Evolutionary conservation across 23 red algal genomes (phyloP).

Genomic region (Agarophyton chilense): DNA sequence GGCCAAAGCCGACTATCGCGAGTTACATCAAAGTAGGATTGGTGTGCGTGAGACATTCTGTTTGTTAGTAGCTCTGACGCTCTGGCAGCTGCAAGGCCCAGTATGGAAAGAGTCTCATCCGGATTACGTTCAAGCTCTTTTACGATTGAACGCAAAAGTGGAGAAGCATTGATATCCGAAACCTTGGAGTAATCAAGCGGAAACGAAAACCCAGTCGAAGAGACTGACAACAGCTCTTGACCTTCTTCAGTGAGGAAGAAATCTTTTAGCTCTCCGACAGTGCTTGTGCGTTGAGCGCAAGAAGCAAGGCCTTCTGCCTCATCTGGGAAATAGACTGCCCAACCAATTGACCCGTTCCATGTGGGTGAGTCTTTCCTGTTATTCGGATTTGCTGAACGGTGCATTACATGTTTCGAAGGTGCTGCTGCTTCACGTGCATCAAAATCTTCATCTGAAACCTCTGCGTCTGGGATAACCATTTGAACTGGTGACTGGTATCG

Average conservation of each 20-base stretch:
- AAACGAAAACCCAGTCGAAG: constrained; percentile 39
- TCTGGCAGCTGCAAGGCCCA: constrained; percentile 69
- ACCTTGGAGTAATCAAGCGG: constrained; percentile 59
- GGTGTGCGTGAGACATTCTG: not conserved
- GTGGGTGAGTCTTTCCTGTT: not conserved
- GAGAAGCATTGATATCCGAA: constrained; percentile 15
- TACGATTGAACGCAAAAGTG: constrained; percentile 45
- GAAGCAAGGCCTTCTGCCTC: constrained; percentile 40
- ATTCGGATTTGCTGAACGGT: not conserved
- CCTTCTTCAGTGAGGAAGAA: constrained; percentile 65
- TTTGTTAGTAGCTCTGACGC: constrained; percentile 53
- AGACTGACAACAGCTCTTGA: constrained; percentile 24
- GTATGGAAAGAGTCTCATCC: constrained; percentile 56
- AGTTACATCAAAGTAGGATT: not conserved
- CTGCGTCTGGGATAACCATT: not conserved
- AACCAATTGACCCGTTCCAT: constrained; percentile 66
- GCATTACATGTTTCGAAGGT: not conserved
- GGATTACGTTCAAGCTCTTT: constrained; percentile 37
- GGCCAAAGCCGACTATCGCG: constrained; percentile 59
- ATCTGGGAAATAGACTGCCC: constrained; percentile 74
- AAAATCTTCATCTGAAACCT: not conserved
- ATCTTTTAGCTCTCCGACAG: constrained; percentile 44
- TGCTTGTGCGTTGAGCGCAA: constrained; percentile 33
- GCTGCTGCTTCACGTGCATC: not conserved
- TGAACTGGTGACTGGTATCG: no score